Conservation (phyloP, 768 basidiomycete genomes). For the Hemileccinum impolitum region DNA sequence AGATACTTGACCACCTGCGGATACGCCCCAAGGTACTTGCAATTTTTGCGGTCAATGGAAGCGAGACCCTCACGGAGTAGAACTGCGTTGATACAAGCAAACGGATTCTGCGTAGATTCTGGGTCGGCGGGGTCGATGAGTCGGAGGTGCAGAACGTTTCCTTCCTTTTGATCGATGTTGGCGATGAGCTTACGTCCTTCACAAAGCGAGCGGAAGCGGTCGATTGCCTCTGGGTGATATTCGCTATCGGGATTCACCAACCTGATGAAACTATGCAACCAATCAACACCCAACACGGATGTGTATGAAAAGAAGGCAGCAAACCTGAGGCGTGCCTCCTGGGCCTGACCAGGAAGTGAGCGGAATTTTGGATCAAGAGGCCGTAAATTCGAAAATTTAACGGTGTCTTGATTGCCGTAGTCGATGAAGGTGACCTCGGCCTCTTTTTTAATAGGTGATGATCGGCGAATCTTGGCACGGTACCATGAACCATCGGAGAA, state of each 20-base stretch:
- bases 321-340: slow-evolving; percentile 88
- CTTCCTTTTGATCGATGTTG: slow-evolving; percentile 89
- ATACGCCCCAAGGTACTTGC: slow-evolving; percentile 69
- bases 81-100: slow-evolving; percentile 84
- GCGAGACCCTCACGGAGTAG: slow-evolving; percentile 87
- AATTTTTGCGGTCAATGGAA: slow-evolving; percentile 70
- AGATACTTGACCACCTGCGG: slow-evolving; percentile 65
- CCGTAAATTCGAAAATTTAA: slow-evolving; percentile 79
- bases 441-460: slow-evolving; percentile 88
- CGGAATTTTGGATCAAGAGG: slow-evolving; percentile 91
- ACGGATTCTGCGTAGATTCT: slow-evolving; percentile 58
- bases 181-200: slow-evolving; percentile 96
- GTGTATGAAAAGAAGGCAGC: neutral
- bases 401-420: slow-evolving; percentile 91
- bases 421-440: slow-evolving; percentile 95
- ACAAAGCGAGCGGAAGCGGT: slow-evolving; percentile 79
- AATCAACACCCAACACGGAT: neutral
- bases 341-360: slow-evolving; percentile 86
- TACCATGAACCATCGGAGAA: slow-evolving; percentile 97
- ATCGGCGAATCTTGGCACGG: slow-evolving; percentile 83
- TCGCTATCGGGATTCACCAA: slow-evolving; percentile 79
- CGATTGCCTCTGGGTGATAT: slow-evolving; percentile 80
- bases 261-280: slow-evolving; percentile 70
- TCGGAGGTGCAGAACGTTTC: slow-evolving; percentile 75
- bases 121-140: slow-evolving; percentile 88